Evolutionary conservation across 2,329 filamentous ascomycete genomes (phyloP), one percentile per base, ranked within the genome.

Genomic region (Pyricularia pennisetigena): DNA sequence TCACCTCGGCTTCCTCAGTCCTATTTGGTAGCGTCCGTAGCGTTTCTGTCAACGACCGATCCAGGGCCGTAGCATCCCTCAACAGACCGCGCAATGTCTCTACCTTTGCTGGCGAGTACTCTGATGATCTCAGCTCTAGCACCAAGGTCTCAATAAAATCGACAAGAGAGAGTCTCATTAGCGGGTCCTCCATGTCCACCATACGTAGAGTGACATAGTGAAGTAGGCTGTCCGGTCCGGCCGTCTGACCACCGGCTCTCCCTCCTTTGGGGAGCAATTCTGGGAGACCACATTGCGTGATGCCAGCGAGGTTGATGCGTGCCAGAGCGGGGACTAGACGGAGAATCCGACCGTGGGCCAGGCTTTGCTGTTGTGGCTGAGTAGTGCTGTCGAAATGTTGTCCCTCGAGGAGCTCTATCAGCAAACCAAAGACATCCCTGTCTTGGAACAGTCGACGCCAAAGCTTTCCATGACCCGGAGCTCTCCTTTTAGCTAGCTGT

Each of bases 401-500:
- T 35, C 76, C 76, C 0, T 71, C 69, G 71, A 75, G 73, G 69
- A 81, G 76, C 59, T 76, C 76, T 24, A 72, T 24, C 14, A 88
- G 75, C n/a, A 83, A 74, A 4, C 74, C 72, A 71, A 86, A 82
- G 28, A 81, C 74, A 14, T 80, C 75, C 0, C 74, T 75, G 64
- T 83, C 79, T 28, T 79, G 76, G 64, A 88, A 81, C 5, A 88
- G 74, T 3, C 84, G 76, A 12, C 79, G 75, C 86, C 86, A 89
- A 64, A 89, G 75, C 0, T 79, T 75, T 1, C 81, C 85, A 68
- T 85, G 81, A 0, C 86, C 86, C 0, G 80, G 79, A 0, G 78
- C 69, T 20, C 76, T 79, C 20, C 79, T 78, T 14, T 78, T 74
- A 3, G 76, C 72, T 32, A 82, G 72, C 54, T 80, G 10, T 68